These are phyloP conservation scores for Hyphopichia khmerensis DNA, from an alignment of 1,139 yeast species.

Conservation along the genomic window DNA sequence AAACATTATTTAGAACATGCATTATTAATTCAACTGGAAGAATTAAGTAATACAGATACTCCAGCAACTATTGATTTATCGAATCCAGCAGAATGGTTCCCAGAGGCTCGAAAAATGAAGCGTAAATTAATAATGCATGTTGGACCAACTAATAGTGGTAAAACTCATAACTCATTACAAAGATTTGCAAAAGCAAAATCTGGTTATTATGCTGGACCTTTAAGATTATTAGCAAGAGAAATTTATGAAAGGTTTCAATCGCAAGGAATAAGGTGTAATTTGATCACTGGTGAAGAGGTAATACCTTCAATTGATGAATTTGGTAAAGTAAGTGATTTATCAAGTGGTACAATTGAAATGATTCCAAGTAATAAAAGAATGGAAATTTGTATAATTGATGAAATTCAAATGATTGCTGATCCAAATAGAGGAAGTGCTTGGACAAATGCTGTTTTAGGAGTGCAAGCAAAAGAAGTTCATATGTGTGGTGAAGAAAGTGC, in stretches of 20 bases:
- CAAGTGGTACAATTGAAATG: conserved; percentile 96
- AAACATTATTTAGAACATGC: conserved; percentile 17
- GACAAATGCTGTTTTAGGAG: conserved; percentile 91
- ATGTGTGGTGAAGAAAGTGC: conserved; percentile 91
- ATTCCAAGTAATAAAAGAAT: conserved; percentile 61
- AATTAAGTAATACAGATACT: neutral
- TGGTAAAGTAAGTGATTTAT: conserved; percentile 70
- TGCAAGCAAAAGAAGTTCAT: conserved; percentile 81
- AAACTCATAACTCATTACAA: conserved; percentile 80
- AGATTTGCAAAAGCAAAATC: conserved; percentile 62
- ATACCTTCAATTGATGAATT: conserved; percentile 63
- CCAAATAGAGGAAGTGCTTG: conserved; percentile 85
- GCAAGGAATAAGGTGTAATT: conserved; percentile 70
- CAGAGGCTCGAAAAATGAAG: conserved; percentile 77
- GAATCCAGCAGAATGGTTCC: conserved; percentile 85
- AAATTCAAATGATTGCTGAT: conserved; percentile 93
- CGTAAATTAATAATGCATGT: conserved; percentile 85
- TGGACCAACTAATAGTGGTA: conserved; percentile 98
- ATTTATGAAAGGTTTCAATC: conserved; percentile 76
- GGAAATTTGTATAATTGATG: conserved; percentile 92
- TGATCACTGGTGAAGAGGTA: conserved; percentile 93
- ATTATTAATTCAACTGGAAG: neutral
- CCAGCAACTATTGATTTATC: conserved; percentile 45
- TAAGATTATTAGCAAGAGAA: conserved; percentile 86
- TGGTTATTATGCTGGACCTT: conserved; percentile 97